These are phyloP conservation scores for Fusarium sp. DNA, from an alignment of 2,329 filamentous ascomycete genomes.

Conservation along the genomic window DNA sequence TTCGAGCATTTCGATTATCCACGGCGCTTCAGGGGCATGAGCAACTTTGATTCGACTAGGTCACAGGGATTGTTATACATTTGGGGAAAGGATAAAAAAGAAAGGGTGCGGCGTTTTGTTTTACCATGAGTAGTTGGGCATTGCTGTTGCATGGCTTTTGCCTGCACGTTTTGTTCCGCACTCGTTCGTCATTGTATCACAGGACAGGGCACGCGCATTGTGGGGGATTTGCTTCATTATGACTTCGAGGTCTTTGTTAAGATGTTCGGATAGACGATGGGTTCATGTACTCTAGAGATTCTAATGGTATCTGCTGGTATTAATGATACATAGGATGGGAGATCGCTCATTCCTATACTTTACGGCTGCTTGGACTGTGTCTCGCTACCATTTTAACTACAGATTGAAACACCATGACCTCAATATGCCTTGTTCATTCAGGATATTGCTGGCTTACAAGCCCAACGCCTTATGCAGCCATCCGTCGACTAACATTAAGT, in stretches of 20 bases:
- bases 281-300: conserved; percentile 22
- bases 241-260: conserved; percentile 26
- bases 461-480: conserved; percentile 12
- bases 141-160: conserved; percentile 19
- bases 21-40: conserved; percentile 31
- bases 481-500: neutral
- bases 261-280: conserved; percentile 41
- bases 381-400: neutral
- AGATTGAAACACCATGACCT: neutral
- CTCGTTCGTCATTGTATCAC: conserved; percentile 19
- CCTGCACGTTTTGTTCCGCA: conserved; percentile 9
- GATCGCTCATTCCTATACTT: conserved; percentile 29
- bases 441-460: conserved; percentile 2
- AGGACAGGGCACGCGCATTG: conserved; percentile 28
- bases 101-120: conserved; percentile 44
- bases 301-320: conserved; percentile 27
- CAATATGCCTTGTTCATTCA: neutral
- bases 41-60: conserved; percentile 33
- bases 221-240: conserved; percentile 20
- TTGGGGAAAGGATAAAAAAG: conserved; percentile 31
- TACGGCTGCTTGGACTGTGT: conserved; percentile 27
- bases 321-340: conserved; percentile 40
- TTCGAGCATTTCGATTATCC: conserved; percentile 19
- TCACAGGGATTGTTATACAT: conserved; percentile 29
- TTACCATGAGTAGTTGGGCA: conserved; percentile 21